Conservation (phyloP, 148 eudicot genomes). For the Vaccinium corymbosum region DNA sequence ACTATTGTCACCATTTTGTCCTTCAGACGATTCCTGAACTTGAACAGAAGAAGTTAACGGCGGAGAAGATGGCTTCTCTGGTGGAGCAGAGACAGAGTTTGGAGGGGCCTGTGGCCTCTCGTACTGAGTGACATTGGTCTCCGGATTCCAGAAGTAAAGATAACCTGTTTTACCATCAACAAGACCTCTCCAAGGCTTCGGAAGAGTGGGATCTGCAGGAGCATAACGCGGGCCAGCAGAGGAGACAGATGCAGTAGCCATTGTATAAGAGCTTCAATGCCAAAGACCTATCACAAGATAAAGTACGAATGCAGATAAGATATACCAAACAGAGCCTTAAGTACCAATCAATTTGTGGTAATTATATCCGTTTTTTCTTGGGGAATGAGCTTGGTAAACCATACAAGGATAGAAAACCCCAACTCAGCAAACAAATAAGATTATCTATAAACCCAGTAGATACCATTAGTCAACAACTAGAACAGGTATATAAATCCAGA, state of each 20-base stretch:
- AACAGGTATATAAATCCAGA: not conserved
- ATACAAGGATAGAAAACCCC: not conserved
- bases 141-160: constrained; percentile 96
- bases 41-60: constrained; percentile 55
- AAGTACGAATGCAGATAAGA: not conserved
- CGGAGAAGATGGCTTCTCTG: constrained; percentile 29
- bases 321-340: not conserved
- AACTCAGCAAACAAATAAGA: not conserved
- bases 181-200: constrained; percentile 93
- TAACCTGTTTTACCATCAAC: constrained; percentile 88
- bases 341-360: not conserved
- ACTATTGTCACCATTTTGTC: constrained; percentile 29
- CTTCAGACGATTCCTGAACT: constrained; percentile 54
- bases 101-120: constrained; percentile 66
- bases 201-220: constrained; percentile 92
- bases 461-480: not conserved
- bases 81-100: constrained; percentile 22
- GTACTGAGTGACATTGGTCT: constrained; percentile 91
- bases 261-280: constrained; percentile 26
- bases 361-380: not conserved
- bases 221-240: constrained; percentile 68
- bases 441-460: not conserved
- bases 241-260: constrained; percentile 58
- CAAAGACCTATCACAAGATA: constrained; percentile 2
- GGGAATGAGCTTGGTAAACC: not conserved